A percentile compares a stretch with the other conserved stretches of the same genome.
phyloP scores from a whole-genome alignment of 106 monocot genomes.

The Hemerocallis citrina region DNA sequence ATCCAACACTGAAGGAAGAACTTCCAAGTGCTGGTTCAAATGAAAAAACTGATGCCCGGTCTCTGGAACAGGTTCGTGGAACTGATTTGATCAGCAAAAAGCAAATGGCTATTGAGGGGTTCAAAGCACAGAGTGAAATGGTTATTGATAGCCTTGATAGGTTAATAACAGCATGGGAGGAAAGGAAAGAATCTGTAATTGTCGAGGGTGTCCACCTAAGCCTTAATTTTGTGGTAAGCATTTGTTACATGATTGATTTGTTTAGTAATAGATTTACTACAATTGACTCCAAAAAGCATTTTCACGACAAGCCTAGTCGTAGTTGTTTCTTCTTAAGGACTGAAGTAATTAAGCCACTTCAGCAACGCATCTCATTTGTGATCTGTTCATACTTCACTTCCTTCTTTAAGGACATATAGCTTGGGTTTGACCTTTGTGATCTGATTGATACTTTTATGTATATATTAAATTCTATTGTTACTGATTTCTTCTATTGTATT shows the following conservation, averaged over 20 bases:
- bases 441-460: background rate
- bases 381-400: too few relatives aligned
- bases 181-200: constrained; percentile 77
- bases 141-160: constrained; percentile 92
- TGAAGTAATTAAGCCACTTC: background rate
- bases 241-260: background rate
- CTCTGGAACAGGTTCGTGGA: constrained; percentile 10
- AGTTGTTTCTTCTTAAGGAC: too few relatives aligned
- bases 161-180: constrained; percentile 94
- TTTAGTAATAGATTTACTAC: too few relatives aligned
- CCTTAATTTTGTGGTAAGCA: constrained; percentile 92
- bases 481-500: background rate
- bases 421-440: too few relatives aligned
- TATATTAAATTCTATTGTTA: background rate
- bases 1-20: constrained; percentile 18
- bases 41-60: constrained; percentile 23
- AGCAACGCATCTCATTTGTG: too few relatives aligned
- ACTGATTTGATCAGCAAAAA: constrained; percentile 53
- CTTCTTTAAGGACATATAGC: too few relatives aligned
- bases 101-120: constrained; percentile 77
- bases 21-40: constrained; percentile 11
- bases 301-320: too few relatives aligned
- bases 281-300: too few relatives aligned
- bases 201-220: constrained; percentile 94
- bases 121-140: constrained; percentile 97